Evolutionary conservation across 208 protist species (phyloP).

Genomic region (Acanthamoeba culbertsoni): DNA sequence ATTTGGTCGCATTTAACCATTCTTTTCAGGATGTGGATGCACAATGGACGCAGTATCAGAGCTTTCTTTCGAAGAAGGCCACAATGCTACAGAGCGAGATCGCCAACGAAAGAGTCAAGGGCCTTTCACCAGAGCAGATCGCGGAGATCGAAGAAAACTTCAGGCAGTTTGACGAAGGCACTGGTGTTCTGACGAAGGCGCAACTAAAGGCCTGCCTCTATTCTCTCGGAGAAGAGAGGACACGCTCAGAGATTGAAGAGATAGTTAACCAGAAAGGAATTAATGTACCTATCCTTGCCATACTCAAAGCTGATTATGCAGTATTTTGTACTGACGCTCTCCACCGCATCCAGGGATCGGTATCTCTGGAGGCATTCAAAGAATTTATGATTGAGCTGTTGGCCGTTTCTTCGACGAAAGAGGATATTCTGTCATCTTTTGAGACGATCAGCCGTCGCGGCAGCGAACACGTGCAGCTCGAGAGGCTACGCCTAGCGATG

Average conservation of each 20-base stretch:
- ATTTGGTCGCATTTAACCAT: background rate
- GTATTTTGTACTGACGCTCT: background rate
- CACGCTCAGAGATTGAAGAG: background rate
- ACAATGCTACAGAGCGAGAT: slow-evolving; percentile 59
- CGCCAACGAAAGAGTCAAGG: slow-evolving; percentile 31
- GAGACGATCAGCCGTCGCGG: slow-evolving; percentile 41
- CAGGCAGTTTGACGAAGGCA: slow-evolving; percentile 58
- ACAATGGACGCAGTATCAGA: slow-evolving; percentile 42
- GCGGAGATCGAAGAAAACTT: slow-evolving; percentile 62
- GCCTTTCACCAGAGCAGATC: slow-evolving; percentile 33
- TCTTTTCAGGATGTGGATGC: slow-evolving; percentile 5
- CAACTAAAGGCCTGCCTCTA: slow-evolving; percentile 65
- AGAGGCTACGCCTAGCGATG: background rate
- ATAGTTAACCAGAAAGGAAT: background rate
- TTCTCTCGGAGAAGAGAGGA: slow-evolving; percentile 61
- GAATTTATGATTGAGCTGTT: slow-evolving; percentile 50
- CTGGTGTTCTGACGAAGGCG: slow-evolving; percentile 6
- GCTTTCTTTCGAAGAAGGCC: slow-evolving; percentile 51
- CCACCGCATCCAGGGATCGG: background rate
- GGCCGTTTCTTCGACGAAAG: slow-evolving; percentile 35
- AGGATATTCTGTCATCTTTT: slow-evolving; percentile 8
- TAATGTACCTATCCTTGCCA: background rate
- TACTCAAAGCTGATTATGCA: background rate
- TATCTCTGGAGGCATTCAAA: slow-evolving; percentile 36
- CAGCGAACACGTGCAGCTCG: background rate